phyloP scores from a whole-genome alignment of 2,329 filamentous ascomycete genomes.

The Aspergillus persii region DNA sequence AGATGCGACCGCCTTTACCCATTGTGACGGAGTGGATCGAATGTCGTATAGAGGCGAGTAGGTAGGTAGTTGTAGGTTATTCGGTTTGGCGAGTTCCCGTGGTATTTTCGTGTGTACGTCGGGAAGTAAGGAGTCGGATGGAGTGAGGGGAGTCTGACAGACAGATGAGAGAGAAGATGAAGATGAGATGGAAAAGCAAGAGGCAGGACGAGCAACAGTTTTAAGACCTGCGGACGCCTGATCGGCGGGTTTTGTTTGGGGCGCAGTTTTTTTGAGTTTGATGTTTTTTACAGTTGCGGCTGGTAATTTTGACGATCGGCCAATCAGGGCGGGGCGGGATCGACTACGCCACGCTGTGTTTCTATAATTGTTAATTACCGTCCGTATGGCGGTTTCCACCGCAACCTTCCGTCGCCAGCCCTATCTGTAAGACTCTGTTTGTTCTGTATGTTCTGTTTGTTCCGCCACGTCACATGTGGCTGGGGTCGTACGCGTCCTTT shows the following conservation, averaged over 20 bases:
- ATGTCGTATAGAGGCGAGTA: not conserved
- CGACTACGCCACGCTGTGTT: slow-evolving; percentile 26
- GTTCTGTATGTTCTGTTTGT: no score
- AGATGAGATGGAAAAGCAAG: not conserved
- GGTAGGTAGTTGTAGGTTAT: not conserved
- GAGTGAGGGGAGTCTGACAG: not conserved
- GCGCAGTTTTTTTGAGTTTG: not conserved
- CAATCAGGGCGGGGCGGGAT: slow-evolving; percentile 13
- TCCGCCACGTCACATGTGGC: slow-evolving; percentile 19
- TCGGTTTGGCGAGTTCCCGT: not conserved
- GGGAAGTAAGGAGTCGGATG: not conserved
- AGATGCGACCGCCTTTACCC: slow-evolving; percentile 73
- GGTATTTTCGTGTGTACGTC: no score
- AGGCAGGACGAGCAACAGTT: not conserved
- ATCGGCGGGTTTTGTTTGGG: not conserved
- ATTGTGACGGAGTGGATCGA: slow-evolving; percentile 42
- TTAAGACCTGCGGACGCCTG: not conserved
- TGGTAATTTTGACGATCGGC: slow-evolving; percentile 3
- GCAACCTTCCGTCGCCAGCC: slow-evolving; percentile 12
- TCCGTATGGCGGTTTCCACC: slow-evolving; percentile 8
- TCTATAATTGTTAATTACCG: slow-evolving; percentile 17
- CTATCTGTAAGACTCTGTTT: no score
- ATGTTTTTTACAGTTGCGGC: not conserved
- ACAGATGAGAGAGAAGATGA: not conserved
- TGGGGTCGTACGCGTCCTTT: slow-evolving; percentile 13